phyloP scores from a whole-genome alignment of 2,329 filamentous ascomycete species.

The Ceratocystis variospora region DNA sequence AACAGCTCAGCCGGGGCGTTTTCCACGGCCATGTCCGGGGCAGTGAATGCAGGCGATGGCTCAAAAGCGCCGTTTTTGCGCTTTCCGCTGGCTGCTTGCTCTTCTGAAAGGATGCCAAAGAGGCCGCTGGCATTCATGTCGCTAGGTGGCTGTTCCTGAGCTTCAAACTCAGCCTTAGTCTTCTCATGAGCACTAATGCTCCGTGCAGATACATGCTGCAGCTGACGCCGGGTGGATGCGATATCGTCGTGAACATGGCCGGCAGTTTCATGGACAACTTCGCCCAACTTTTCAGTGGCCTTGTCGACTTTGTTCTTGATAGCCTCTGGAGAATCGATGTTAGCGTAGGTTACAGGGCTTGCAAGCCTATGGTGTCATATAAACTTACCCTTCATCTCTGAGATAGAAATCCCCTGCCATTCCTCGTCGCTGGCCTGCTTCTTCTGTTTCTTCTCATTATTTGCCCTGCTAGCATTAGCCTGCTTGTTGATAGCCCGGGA shows the following conservation, averaged over 20 bases:
- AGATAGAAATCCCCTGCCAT: conserved; percentile 12
- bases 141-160: neutral
- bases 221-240: neutral
- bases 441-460: neutral
- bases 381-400: conserved; percentile 15
- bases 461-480: conserved; percentile 6
- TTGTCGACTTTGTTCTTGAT: conserved; percentile 12
- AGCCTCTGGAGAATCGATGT: neutral
- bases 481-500: conserved; percentile 12
- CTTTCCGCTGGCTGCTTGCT: neutral
- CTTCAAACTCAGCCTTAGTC: conserved; percentile 5
- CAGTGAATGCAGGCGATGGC: neutral
- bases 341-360: neutral
- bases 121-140: conserved; percentile 4
- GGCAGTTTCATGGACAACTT: conserved; percentile 10
- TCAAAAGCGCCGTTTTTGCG: neutral
- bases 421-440: neutral
- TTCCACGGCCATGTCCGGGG: neutral
- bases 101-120: conserved; percentile 11
- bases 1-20: conserved; percentile 9
- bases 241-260: conserved; percentile 8
- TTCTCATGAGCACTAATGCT: conserved; percentile 6
- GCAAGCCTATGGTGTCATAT: neutral
- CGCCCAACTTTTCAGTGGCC: conserved; percentile 6
- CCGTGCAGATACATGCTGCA: neutral